phyloP scores from a whole-genome alignment of 495 filamentous ascomycete genomes.

The Pseudevernia furfuracea region DNA sequence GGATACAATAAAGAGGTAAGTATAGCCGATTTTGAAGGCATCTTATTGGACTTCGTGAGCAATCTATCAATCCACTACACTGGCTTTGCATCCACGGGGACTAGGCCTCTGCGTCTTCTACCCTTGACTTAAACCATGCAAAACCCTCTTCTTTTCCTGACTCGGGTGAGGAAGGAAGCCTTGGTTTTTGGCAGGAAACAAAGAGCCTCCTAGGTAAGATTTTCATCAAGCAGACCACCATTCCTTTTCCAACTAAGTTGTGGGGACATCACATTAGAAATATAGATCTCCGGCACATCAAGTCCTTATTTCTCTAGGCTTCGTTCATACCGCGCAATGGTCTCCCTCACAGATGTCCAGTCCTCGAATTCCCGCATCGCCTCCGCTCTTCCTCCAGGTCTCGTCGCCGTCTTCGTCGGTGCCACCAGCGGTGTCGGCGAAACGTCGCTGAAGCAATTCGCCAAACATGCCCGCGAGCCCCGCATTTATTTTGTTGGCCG shows the following conservation, averaged over 20 bases:
- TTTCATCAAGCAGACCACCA: neutral
- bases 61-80: no score
- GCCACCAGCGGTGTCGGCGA: slow-evolving; percentile 59
- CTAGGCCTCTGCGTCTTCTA: neutral
- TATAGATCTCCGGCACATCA: neutral
- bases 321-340: slow-evolving; percentile 27
- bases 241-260: neutral
- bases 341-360: slow-evolving; percentile 31
- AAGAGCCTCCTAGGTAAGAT: neutral
- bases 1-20: no score
- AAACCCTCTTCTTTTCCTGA: neutral
- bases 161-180: neutral
- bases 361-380: slow-evolving; percentile 36
- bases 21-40: neutral
- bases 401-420: slow-evolving; percentile 49
- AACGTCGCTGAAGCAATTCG: slow-evolving; percentile 49
- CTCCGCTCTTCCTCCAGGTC: slow-evolving; percentile 30
- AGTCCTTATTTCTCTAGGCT: neutral
- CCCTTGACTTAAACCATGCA: neutral
- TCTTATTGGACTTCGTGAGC: neutral
- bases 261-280: neutral
- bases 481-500: slow-evolving; percentile 44
- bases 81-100: neutral
- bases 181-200: neutral
- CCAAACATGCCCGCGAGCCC: slow-evolving; percentile 39